Base-by-base conservation (phyloP, 2,329 filamentous ascomycete genomes). In the Paraphoma sp. region DNA sequence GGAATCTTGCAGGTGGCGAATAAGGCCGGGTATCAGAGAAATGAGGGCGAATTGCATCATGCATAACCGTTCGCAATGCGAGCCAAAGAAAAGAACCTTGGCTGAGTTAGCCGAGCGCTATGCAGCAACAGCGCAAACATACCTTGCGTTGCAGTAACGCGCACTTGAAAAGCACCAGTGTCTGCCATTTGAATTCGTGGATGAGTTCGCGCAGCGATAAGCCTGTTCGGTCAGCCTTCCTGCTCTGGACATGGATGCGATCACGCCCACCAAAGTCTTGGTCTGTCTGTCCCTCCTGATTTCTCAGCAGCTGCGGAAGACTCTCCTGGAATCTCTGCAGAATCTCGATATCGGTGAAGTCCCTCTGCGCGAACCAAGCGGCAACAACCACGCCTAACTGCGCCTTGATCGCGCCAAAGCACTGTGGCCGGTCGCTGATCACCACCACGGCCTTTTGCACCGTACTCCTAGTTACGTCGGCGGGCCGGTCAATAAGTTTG, bases 11-110 rank as follows among this genome's bases (percentile, higher is more conserved):
- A 99, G 85, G 69, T 90, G 92, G 70, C 92, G 88, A 70, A 98
- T 88, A 54, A 99, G 86, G 57, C 93, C 93, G 45, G 95, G 95
- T 80, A 99, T 96, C 70, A 99, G 83, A 51, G 94, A 97, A 67
- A 99, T 89, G 45, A 99, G 85, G 43, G 94, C 95, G 80, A 98
- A 99, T 77, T 99, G 95, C 79, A 97, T 93, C 91, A 98, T 96
- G 84, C 95, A 99, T 65, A 99, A 81, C 63, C 91, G 86, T 78
- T 99, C 95, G 77, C 95, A 98, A 68, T 93, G 88, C n/a, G 94
- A 93, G 60, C 95, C 93, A 70, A 98, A 99, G 81, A 99, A 98
- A 51, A 99, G 88, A 90, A 98, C 98, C 93, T 97, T 66, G 0
- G 29, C 12, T 28, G 12, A 14, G 59, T 73, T 38, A 74, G 65